Evolutionary conservation across 2,329 filamentous ascomycete genomes (phyloP).

Genomic region (Neopestalotiopsis clavispora): DNA sequence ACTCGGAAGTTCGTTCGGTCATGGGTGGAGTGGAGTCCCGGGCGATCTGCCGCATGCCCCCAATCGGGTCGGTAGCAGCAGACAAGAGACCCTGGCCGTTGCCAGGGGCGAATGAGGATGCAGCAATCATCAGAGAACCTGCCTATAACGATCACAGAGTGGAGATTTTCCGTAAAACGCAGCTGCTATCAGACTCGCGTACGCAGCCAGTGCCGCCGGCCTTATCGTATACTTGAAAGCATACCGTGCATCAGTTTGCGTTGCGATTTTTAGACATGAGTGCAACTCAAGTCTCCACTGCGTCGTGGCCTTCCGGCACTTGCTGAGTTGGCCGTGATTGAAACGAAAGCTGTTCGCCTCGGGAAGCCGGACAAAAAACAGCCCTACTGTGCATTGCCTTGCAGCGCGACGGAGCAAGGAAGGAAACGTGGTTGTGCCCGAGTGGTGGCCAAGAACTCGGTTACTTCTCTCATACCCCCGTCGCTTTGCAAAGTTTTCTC

Average conservation of each 20-base stretch:
- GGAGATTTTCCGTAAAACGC: constrained; percentile 2
- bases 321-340: background rate
- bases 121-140: constrained; percentile 1
- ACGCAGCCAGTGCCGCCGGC: background rate
- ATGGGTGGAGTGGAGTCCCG: background rate
- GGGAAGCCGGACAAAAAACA: background rate
- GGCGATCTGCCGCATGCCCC: background rate
- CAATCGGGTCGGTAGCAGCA: background rate
- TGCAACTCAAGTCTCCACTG: background rate
- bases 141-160: background rate
- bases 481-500: background rate
- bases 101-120: background rate
- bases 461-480: background rate
- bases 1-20: background rate
- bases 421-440: background rate
- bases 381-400: background rate
- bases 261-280: background rate
- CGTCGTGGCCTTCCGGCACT: constrained; percentile 1
- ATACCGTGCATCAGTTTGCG: background rate
- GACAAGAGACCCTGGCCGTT: background rate
- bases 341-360: background rate
- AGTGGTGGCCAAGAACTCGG: background rate
- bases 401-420: background rate
- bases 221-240: background rate
- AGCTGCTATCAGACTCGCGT: background rate